Base-by-base conservation (phyloP, 1,139 yeast species). In the Nakaseomyces kungkrabaensis region DNA sequence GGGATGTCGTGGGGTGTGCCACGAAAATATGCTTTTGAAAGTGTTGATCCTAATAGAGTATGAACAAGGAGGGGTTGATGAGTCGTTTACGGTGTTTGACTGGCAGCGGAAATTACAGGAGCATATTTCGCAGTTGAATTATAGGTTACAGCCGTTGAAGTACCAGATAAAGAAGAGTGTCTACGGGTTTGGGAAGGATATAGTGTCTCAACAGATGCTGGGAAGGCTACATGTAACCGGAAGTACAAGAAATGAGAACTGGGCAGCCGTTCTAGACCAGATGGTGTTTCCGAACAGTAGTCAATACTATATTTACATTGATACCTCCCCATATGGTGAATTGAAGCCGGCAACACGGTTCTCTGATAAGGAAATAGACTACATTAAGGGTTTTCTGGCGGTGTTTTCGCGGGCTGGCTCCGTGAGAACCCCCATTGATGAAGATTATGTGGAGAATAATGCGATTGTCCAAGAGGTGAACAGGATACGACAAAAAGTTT, bases 271-370 rank as follows among this genome's bases (percentile, higher is more conserved):
- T 32, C 34, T 41, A 13, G 38, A 34, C 22, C 33, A 43, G 8
- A 36, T 41, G 24, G 37, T 13, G 2, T 43, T 58, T 17, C 59
- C 60, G 1, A 46, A 44, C 22, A 58, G 56, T 44, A 57, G 50
- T 32, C 53, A 56, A 44, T 62, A 54, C 48, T 64, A 59, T 45
- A 61, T 62, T 22, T 62, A 63, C 44, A 52, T 59, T 6, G 63
- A 64, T 51, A 40, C 51, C 17, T 54, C 50, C 27, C 55, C 61
- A 6, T 56, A 52, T 17, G 58, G 55, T 4, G 66, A 63, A 43
- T 54, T 63, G 24, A 57, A 58, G 49, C 40, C 58, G 24, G 65
- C 66, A 7, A 62, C 68, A 1, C 46, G 54, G 34, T 59, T 62
- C 48, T 52, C 54, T n/a, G 50, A 54, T 10, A 55, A 54, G 29